phyloP scores from a whole-genome alignment of 805 yeast genomes.

The Jamesozyma hellenica region DNA sequence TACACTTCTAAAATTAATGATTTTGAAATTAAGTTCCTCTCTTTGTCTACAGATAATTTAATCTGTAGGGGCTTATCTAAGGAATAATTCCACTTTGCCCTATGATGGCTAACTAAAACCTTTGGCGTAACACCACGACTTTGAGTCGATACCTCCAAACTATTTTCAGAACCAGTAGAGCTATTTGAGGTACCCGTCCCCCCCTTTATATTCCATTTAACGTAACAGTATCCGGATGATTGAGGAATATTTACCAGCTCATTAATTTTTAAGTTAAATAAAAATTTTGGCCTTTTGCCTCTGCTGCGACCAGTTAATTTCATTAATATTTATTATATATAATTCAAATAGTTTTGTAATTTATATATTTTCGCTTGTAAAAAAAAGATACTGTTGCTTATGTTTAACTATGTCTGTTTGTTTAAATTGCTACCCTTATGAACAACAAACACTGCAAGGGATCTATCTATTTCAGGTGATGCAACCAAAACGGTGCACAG shows the following conservation, averaged over 20 bases:
- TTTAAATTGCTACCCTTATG: too few species aligned
- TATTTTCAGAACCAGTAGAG: too few species aligned
- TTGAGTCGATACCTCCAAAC: conserved; percentile 8
- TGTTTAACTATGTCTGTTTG: too few species aligned
- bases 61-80: conserved; percentile 30
- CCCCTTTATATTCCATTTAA: conserved; percentile 55
- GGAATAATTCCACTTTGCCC: conserved; percentile 39
- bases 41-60: conserved; percentile 33
- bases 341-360: too few species aligned
- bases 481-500: too few species aligned
- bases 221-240: conserved; percentile 53
- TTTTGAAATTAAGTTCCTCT: conserved; percentile 30
- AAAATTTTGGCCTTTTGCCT: conserved; percentile 48
- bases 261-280: conserved; percentile 45
- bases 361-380: too few species aligned
- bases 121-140: conserved; percentile 34
- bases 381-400: too few species aligned
- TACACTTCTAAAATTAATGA: conserved; percentile 35
- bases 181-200: conserved; percentile 22
- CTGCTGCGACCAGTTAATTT: conserved; percentile 16
- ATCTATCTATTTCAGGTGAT: too few species aligned
- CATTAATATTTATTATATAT: too few species aligned
- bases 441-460: too few species aligned
- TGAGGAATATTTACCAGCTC: conserved; percentile 83
- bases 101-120: conserved; percentile 40